These are phyloP conservation scores for Podaxis rugospora DNA, from an alignment of 768 basidiomycete species.

Conservation along the genomic window DNA sequence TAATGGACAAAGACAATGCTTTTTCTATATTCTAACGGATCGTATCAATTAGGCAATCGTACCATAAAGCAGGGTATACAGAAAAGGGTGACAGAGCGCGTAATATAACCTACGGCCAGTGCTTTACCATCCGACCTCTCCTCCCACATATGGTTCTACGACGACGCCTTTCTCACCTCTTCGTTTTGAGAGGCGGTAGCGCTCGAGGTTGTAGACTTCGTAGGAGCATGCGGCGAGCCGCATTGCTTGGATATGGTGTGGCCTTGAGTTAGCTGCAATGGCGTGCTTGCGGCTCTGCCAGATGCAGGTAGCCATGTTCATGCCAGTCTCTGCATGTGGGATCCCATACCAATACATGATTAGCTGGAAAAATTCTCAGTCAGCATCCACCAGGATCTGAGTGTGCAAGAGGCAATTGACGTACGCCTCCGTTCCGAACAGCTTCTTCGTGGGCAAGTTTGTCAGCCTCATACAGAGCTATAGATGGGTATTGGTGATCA, in stretches of 20 bases:
- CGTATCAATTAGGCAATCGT: not conserved
- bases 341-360: constrained; percentile 95
- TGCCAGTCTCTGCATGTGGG: constrained; percentile 66
- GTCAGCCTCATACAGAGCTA: constrained; percentile 86
- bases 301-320: constrained; percentile 93
- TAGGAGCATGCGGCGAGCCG: constrained; percentile 72
- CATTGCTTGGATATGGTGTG: constrained; percentile 82
- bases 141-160: constrained; percentile 56
- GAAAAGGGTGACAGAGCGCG: constrained; percentile 11
- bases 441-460: constrained; percentile 90
- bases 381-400: not conserved
- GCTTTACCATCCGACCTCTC: constrained; percentile 68
- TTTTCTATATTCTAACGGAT: not conserved
- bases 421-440: constrained; percentile 76
- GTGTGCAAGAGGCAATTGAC: constrained; percentile 20
- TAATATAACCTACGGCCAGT: not conserved
- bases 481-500: constrained; percentile 6
- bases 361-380: constrained; percentile 38
- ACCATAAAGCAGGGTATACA: not conserved
- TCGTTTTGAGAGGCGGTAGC: constrained; percentile 67
- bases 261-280: constrained; percentile 70
- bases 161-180: constrained; percentile 52
- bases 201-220: constrained; percentile 73
- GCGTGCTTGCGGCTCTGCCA: constrained; percentile 91
- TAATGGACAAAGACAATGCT: not conserved